Conservation (phyloP, 169 alveolate species). For the Perkinsus marinus region DNA sequence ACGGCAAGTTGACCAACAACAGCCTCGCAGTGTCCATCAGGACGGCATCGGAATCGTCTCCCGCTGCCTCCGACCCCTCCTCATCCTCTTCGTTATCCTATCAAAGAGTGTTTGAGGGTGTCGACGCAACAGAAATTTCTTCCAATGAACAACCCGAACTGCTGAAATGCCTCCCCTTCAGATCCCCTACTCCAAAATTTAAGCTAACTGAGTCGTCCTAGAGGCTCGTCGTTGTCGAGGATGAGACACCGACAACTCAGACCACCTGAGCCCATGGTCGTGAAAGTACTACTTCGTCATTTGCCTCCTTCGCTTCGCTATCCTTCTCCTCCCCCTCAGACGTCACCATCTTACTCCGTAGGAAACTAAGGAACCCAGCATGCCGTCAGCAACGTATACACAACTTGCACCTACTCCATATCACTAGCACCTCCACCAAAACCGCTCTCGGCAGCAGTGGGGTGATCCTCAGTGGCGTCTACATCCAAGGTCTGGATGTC, state of each 20-base stretch:
- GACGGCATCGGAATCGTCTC: background rate
- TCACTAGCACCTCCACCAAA: background rate
- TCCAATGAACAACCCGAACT: too few relatives aligned
- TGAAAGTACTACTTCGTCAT: background rate
- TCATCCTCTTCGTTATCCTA: background rate
- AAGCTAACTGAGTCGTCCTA: too few relatives aligned
- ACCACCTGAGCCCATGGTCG: background rate
- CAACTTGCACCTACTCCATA: background rate
- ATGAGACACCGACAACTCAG: too few relatives aligned
- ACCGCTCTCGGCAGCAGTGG: background rate
- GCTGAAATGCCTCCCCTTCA: too few relatives aligned
- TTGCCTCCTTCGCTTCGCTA: background rate
- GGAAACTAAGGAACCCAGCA: background rate
- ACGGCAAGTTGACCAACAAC: constrained; percentile 68
- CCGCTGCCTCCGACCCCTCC: background rate
- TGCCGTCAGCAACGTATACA: background rate
- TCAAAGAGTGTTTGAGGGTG: background rate
- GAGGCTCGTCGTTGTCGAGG: too few relatives aligned
- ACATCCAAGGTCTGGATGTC: background rate
- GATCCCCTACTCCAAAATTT: too few relatives aligned
- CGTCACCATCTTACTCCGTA: background rate
- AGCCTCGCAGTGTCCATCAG: constrained; percentile 46
- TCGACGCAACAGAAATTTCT: background rate
- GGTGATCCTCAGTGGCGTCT: background rate
- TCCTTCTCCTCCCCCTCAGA: background rate